phyloP scores from a whole-genome alignment of 108 stramenopile genomes.

The Schizochytrium sp. region DNA sequence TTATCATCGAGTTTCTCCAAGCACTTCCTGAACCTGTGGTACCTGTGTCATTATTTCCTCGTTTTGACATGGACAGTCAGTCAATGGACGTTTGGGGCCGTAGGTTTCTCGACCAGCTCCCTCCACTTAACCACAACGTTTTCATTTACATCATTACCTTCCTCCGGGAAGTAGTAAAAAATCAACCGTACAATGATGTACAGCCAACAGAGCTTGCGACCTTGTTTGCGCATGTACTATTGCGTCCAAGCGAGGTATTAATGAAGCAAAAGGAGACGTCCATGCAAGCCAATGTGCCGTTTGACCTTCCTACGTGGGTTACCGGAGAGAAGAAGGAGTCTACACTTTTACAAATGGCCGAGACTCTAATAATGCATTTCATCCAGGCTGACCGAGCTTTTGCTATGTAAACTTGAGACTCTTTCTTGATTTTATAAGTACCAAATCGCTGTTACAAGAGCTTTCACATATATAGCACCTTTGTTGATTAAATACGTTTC shows the following conservation, averaged over 20 bases:
- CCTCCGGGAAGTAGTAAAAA: constrained; percentile 87
- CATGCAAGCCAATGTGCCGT: constrained; percentile 29
- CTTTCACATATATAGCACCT: too few species aligned
- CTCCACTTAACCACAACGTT: constrained; percentile 91
- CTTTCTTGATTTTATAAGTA: too few species aligned
- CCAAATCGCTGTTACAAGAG: too few species aligned
- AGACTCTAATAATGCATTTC: constrained; percentile 40
- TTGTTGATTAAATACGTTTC: too few species aligned
- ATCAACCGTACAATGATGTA: constrained; percentile 79
- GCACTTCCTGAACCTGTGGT: constrained; percentile 87
- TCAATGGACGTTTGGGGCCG: constrained; percentile 83
- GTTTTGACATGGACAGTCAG: constrained; percentile 85
- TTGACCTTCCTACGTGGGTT: constrained; percentile 59
- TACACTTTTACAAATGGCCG: constrained; percentile 52
- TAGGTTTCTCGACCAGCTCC: constrained; percentile 85
- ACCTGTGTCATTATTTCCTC: constrained; percentile 82
- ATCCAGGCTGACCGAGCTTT: constrained; percentile 52
- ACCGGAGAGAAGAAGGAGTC: constrained; percentile 60
- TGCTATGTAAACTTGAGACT: background rate
- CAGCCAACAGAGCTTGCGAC: constrained; percentile 83
- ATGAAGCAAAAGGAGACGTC: constrained; percentile 30
- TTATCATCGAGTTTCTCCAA: constrained; percentile 82
- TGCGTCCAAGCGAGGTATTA: background rate
- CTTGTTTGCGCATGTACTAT: constrained; percentile 11
- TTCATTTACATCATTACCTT: constrained; percentile 97